Base-by-base conservation (phyloP, 306 rosid species). In the Vachellia pachyceras region DNA sequence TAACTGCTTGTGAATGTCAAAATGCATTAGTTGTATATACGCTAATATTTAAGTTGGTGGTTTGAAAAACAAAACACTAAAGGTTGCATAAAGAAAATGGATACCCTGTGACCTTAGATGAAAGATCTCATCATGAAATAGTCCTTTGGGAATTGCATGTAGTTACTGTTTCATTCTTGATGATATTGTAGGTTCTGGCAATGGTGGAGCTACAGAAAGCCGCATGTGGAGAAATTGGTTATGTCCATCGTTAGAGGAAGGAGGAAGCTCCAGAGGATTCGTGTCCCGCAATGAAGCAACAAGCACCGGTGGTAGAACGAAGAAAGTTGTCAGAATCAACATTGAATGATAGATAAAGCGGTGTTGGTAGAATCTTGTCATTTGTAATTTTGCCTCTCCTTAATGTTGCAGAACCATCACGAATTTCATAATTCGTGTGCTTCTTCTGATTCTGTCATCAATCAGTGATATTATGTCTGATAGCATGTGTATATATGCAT, bases 281-380 rank as follows among this genome's bases (percentile, higher is more conserved):
- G 76, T 81, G 85, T 14, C 78, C 54, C 84, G 77, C 7, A 64
- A 69, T 58, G 89, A 70, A 36, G 33, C 33, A 29, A 36, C 77
- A 29, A 84, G 80, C 36, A 55, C 52, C n/a, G 74, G 79, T 23
- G 89, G 88, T 60, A 85, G 85, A 82, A 72, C 89, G 42, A 91
- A 85, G 85, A 90, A 87, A 50, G 88, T 92, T 12, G 88, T 91
- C 73, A 89, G 97, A 76, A 86, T 95, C 86, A 95, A 89, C 67
- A 95, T 95, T 46, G 92, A 91, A 37, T 95, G 81, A 86, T 5
- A 4, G 5, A 37, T 68, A 42, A 10, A 3, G 7, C 20, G 2
- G 11, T 45, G 47, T 20, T 10, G 3, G 13, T 71, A 65, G 52
- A 49, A 69, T 46, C 74, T 70, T 33, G 22, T 47, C 5, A 67